Conservation (phyloP, 2,329 filamentous ascomycete genomes). For the Cladophialophora bantiana region DNA sequence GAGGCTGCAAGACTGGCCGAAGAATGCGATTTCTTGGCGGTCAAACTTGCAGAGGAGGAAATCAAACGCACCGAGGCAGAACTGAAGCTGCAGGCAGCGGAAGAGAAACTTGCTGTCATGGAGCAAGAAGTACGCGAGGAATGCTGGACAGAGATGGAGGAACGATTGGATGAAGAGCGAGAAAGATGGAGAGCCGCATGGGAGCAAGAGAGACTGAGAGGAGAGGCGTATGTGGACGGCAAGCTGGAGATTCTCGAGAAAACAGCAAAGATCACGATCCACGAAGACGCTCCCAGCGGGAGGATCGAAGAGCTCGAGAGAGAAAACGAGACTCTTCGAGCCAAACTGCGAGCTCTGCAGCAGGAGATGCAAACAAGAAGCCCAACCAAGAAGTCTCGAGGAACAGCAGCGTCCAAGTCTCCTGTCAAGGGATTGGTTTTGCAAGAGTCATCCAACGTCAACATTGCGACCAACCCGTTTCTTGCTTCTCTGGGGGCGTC, state of each 20-base stretch:
- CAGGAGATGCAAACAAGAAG: slow-evolving; percentile 70
- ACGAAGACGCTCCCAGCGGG: slow-evolving; percentile 62
- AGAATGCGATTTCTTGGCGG: slow-evolving; percentile 76
- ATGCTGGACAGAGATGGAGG: slow-evolving; percentile 85
- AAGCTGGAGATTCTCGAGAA: slow-evolving; percentile 77
- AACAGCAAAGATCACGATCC: slow-evolving; percentile 49
- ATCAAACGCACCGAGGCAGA: slow-evolving; percentile 75
- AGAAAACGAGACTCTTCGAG: slow-evolving; percentile 73
- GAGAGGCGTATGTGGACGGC: slow-evolving; percentile 83
- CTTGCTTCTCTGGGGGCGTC: slow-evolving; percentile 30
- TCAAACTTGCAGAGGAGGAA: slow-evolving; percentile 73
- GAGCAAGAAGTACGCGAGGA: slow-evolving; percentile 90
- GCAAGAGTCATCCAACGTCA: slow-evolving; percentile 36
- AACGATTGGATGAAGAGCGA: slow-evolving; percentile 74
- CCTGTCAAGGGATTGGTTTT: slow-evolving; percentile 34
- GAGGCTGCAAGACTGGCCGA: slow-evolving; percentile 81
- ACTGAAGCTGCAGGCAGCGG: slow-evolving; percentile 71
- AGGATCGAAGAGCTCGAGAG: slow-evolving; percentile 68
- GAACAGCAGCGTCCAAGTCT: slow-evolving; percentile 30
- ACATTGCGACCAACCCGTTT: slow-evolving; percentile 38
- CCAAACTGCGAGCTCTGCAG: slow-evolving; percentile 69
- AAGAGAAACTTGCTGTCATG: slow-evolving; percentile 71
- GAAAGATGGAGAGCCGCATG: slow-evolving; percentile 80
- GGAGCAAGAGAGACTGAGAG: slow-evolving; percentile 68
- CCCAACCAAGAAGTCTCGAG: slow-evolving; percentile 62